Conservation (phyloP, 352 stramenopile genomes). For the Phytophthora boehmeriae region DNA sequence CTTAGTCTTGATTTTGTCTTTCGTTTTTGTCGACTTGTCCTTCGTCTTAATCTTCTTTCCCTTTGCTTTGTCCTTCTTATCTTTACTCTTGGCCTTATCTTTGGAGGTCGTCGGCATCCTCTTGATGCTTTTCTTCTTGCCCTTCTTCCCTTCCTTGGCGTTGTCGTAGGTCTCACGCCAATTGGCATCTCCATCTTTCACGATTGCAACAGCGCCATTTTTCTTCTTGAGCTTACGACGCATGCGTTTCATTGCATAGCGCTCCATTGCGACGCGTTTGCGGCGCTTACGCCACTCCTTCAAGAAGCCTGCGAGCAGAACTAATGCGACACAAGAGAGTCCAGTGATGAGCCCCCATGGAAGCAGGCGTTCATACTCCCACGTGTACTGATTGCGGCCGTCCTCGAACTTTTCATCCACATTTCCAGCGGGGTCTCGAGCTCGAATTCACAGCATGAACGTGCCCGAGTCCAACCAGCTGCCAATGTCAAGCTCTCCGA, state of each 20-base stretch:
- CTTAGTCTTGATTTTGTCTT: slow-evolving; percentile 19
- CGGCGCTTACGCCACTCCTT: slow-evolving; percentile 92
- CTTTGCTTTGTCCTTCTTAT: slow-evolving; percentile 19
- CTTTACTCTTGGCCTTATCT: slow-evolving; percentile 19
- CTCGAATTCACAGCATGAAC: slow-evolving; percentile 91
- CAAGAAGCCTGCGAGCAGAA: slow-evolving; percentile 83
- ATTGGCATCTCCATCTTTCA: slow-evolving; percentile 60
- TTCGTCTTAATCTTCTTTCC: slow-evolving; percentile 10
- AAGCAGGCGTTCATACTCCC: slow-evolving; percentile 91
- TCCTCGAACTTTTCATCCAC: slow-evolving; percentile 86
- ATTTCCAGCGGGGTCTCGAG: slow-evolving; percentile 93
- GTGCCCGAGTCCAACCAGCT: slow-evolving; percentile 81
- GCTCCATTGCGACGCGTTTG: slow-evolving; percentile 90
- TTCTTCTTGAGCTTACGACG: slow-evolving; percentile 92
- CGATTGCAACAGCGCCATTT: slow-evolving; percentile 87
- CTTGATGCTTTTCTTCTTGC: slow-evolving; percentile 38
- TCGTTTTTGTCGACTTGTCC: not conserved
- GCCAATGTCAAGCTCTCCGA: slow-evolving; percentile 48
- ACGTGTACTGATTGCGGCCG: slow-evolving; percentile 91
- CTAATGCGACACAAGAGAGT: slow-evolving; percentile 69
- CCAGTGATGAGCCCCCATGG: slow-evolving; percentile 91
- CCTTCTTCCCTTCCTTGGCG: slow-evolving; percentile 66
- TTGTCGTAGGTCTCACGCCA: slow-evolving; percentile 80
- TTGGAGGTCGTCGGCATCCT: slow-evolving; percentile 14
- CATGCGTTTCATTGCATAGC: slow-evolving; percentile 96